phyloP scores from a whole-genome alignment of 2,329 filamentous ascomycete genomes.

The Anthostomella pinea region DNA sequence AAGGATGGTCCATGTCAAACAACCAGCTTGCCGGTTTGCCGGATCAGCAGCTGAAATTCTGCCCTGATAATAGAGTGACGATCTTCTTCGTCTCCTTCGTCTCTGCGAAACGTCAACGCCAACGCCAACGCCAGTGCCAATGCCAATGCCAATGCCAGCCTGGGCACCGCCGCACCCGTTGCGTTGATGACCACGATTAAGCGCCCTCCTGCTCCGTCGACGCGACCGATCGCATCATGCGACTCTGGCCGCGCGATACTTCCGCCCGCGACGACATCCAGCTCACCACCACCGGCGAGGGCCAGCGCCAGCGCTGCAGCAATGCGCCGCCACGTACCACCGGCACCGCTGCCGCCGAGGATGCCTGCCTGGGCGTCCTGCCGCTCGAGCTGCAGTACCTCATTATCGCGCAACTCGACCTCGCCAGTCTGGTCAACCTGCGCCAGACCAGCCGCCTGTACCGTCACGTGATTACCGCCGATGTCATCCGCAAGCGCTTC shows the following conservation, averaged over 20 bases:
- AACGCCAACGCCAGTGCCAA: neutral
- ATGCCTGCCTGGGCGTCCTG: conserved; percentile 19
- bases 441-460: conserved; percentile 23
- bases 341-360: neutral
- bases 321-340: too few relatives aligned
- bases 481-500: conserved; percentile 25
- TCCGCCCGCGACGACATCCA: conserved; percentile 12
- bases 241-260: neutral
- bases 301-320: conserved; percentile 7
- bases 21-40: too few relatives aligned
- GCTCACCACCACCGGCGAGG: conserved; percentile 12
- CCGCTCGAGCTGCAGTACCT: conserved; percentile 29
- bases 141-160: neutral
- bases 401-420: conserved; percentile 25
- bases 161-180: neutral
- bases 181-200: conserved; percentile 1
- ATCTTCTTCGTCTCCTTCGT: conserved; percentile 3
- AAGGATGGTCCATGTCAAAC: too few relatives aligned
- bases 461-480: conserved; percentile 25
- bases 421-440: conserved; percentile 23
- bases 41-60: too few relatives aligned
- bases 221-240: conserved; percentile 1
- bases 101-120: conserved; percentile 1
- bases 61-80: too few relatives aligned
- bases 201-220: too few relatives aligned